Conservation (phyloP, 805 yeast species). For the Kluyveromyces wickerhamii region DNA sequence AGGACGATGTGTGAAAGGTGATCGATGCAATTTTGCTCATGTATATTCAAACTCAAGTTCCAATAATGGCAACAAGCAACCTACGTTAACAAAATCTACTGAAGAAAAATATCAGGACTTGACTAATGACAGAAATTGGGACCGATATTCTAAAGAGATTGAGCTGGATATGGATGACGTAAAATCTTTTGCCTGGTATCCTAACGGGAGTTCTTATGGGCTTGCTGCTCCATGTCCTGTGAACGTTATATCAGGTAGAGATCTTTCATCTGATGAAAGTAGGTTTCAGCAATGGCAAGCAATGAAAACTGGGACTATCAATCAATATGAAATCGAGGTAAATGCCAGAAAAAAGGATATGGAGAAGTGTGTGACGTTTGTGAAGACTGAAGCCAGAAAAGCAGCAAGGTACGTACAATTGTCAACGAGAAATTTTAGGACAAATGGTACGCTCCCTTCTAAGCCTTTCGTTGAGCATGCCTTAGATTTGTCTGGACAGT, state of each 20-base stretch:
- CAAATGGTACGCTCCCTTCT: slow-evolving; percentile 20
- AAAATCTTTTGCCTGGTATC: slow-evolving; percentile 23
- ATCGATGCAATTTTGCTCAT: slow-evolving; percentile 38
- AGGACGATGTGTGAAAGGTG: slow-evolving; percentile 38
- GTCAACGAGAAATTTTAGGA: slow-evolving; percentile 30
- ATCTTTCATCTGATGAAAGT: slow-evolving; percentile 46
- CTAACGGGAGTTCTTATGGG: slow-evolving; percentile 40
- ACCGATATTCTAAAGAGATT: slow-evolving; percentile 25
- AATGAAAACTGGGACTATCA: slow-evolving; percentile 28
- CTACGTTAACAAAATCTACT: slow-evolving; percentile 10
- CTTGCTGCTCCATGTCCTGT: slow-evolving; percentile 40
- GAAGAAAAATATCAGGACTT: slow-evolving; percentile 18
- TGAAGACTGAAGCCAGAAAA: slow-evolving; percentile 35
- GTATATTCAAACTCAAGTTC: slow-evolving; percentile 18
- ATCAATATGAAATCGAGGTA: slow-evolving; percentile 35
- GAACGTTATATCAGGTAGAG: slow-evolving; percentile 44
- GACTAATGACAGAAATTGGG: slow-evolving; percentile 17
- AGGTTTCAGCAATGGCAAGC: slow-evolving; percentile 42
- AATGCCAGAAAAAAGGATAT: slow-evolving; percentile 40
- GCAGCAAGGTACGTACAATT: slow-evolving; percentile 54
- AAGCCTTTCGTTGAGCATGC: slow-evolving; percentile 32
- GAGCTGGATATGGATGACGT: slow-evolving; percentile 17
- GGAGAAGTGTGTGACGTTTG: slow-evolving; percentile 33
- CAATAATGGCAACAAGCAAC: slow-evolving; percentile 8
- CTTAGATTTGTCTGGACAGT: slow-evolving; percentile 25